These are phyloP conservation scores for Rhizodiscina lignyota DNA, from an alignment of 495 filamentous ascomycete genomes.

Conservation along the genomic window DNA sequence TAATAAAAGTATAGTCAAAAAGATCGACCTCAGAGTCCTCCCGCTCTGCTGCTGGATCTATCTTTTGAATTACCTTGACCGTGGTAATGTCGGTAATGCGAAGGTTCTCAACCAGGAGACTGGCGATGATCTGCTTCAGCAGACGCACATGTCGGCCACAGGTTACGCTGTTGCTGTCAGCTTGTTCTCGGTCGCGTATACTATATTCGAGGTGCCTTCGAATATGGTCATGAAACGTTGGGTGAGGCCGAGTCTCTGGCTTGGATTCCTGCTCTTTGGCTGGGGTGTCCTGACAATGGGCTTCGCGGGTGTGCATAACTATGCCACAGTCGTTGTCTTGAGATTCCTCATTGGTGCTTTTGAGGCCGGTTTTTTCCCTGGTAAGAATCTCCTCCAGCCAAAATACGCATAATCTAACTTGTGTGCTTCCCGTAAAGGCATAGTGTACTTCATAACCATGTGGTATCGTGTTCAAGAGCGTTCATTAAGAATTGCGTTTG, in stretches of 20 bases:
- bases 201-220: constrained; percentile 3
- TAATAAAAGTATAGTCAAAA: no score
- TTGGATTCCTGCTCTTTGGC: background rate
- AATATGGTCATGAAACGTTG: constrained; percentile 4
- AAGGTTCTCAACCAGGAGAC: no score
- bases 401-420: no score
- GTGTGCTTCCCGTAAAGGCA: constrained; percentile 1
- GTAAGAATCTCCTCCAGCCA: no score
- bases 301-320: constrained; percentile 1
- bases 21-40: no score
- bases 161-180: background rate
- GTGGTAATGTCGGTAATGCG: no score
- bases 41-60: no score
- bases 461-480: constrained; percentile 9
- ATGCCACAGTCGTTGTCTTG: background rate
- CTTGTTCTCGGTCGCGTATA: constrained; percentile 3
- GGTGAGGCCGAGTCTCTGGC: background rate
- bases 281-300: constrained; percentile 1
- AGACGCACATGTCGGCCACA: background rate
- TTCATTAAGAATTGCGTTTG: constrained; percentile 7
- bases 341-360: constrained; percentile 1
- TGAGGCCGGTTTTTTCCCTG: constrained; percentile 17
- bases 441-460: constrained; percentile 7
- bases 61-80: no score
- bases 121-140: no score